Conservation (phyloP, 75 land plant genomes). For the Pinus taeda region DNA sequence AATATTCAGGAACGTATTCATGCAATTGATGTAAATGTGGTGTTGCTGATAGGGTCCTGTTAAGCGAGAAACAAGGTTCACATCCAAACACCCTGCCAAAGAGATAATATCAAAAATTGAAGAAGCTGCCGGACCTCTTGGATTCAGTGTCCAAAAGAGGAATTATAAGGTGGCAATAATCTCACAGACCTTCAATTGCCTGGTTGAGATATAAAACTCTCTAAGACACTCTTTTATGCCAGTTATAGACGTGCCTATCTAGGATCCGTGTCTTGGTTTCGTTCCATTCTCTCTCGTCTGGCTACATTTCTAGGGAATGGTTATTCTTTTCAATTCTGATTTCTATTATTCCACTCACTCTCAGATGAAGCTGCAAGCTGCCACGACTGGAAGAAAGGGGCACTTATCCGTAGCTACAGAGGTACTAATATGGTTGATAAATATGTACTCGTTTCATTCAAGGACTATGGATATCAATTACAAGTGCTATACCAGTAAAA, state of each 20-base stretch:
- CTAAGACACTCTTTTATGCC: too few relatives aligned
- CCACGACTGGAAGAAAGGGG: constrained; percentile 79
- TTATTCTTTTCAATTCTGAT: not conserved
- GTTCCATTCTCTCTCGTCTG: not conserved
- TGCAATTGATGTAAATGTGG: not conserved
- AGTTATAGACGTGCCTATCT: not conserved
- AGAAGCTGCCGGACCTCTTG: constrained; percentile 64
- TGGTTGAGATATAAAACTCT: too few relatives aligned
- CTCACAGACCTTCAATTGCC: too few relatives aligned
- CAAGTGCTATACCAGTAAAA: not conserved
- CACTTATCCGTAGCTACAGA: constrained; percentile 91
- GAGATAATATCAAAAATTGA: constrained; percentile 62
- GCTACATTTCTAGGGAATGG: not conserved
- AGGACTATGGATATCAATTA: not conserved
- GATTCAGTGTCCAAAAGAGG: constrained; percentile 52
- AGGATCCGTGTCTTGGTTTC: not conserved
- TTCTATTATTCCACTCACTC: not conserved
- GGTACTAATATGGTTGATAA: constrained; percentile 39
- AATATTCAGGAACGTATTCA: not conserved
- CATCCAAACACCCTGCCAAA: constrained; percentile 43
- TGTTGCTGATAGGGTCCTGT: constrained; percentile 30
- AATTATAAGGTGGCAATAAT: constrained; percentile 48
- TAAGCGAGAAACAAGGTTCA: constrained; percentile 55
- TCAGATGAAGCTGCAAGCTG: constrained; percentile 79
- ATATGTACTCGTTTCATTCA: not conserved